A percentile compares a stretch with the other conserved stretches of the same genome.
Evolutionary conservation across 2,329 filamentous ascomycete species (phyloP).

Genomic region (Lizonia empirigonia): DNA sequence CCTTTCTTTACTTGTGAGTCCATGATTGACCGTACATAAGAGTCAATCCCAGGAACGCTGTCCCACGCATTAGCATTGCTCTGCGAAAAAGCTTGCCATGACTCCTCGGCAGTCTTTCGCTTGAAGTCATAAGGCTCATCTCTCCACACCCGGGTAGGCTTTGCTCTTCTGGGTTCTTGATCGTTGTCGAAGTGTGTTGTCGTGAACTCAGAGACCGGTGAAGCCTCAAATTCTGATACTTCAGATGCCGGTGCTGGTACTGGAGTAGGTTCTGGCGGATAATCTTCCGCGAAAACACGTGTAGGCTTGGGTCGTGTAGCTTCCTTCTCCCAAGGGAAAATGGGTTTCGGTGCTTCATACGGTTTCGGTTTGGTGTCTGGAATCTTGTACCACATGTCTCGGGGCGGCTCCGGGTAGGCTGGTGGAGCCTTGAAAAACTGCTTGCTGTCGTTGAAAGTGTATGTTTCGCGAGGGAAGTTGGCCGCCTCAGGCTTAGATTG

Average conservation of each 20-base stretch:
- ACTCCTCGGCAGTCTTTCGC: constrained; percentile 54
- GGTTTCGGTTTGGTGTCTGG: constrained; percentile 64
- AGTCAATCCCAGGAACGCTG: constrained; percentile 82
- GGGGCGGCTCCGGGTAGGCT: constrained; percentile 81
- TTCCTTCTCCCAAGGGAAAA: constrained; percentile 90
- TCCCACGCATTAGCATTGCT: constrained; percentile 83
- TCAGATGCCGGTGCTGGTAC: constrained; percentile 38
- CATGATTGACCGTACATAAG: constrained; percentile 77
- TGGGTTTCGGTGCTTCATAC: constrained; percentile 65
- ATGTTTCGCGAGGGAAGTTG: constrained; percentile 78
- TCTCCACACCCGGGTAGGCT: constrained; percentile 14
- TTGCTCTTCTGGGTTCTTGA: constrained; percentile 14
- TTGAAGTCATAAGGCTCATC: constrained; percentile 7
- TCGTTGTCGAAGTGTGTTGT: constrained; percentile 39
- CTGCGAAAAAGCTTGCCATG: constrained; percentile 75
- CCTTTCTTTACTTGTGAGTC: constrained; percentile 64
- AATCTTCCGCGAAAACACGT: constrained; percentile 69
- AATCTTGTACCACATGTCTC: constrained; percentile 86
- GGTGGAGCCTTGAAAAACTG: constrained; percentile 77
- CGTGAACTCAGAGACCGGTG: constrained; percentile 35
- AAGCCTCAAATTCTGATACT: constrained; percentile 32
- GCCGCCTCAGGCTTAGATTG: constrained; percentile 82
- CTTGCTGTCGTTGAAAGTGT: constrained; percentile 80
- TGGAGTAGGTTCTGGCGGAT: constrained; percentile 47
- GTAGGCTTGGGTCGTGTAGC: constrained; percentile 66